Evolutionary conservation across 108 stramenopile genomes (phyloP), one percentile per base, ranked within the genome.

Genomic region (Cyclostephanos invisitatus): DNA sequence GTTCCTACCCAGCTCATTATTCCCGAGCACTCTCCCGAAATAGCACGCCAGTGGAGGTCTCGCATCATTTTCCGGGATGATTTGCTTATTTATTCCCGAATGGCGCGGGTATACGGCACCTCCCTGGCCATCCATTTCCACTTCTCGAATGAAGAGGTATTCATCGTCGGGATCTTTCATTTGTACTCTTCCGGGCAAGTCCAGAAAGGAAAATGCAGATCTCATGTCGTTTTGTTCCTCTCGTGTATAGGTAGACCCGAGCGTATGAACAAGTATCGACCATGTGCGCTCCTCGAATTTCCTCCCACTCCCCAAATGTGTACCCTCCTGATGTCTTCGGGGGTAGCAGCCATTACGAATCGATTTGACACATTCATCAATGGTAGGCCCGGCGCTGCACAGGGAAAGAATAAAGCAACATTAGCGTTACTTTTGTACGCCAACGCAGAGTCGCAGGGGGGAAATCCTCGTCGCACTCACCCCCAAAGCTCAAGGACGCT

Each of bases 401-500:
- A 46, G 14, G 44, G 15, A 46, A 46, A 46, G 44, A 46, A 46
- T 32, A 46, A 46, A 15, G 12, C 12, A 42, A 11, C 40, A 9
- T 8, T 42, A 8, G 40, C 8, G 8, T 42, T 11, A 42, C 40
- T 9, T 8, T 42, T 42, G 40, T 9, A 42, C 40, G 8, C 40
- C 40, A 42, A 9, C 40, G 8, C 12, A 42, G n/a, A n/a, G n/a
- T n/a, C 40, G 1, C 7, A 8, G 40, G 10, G 12, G 12, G 8
- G 12, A 46, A 46, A 46, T 14, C 15, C 14, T 46, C 44, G 44
- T 15, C 15, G 14, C 44, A 46, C 44, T 46, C 44, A 25, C 21
- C 90, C 90, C 93, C 93, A 94, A 51, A 94, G 70, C 68, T 94
- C 93, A 14, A 91, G 63, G 18, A 91, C 90, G 47, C 86, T 83